Conservation (phyloP, 148 eudicot species). For the Vaccinium myrtillus region DNA sequence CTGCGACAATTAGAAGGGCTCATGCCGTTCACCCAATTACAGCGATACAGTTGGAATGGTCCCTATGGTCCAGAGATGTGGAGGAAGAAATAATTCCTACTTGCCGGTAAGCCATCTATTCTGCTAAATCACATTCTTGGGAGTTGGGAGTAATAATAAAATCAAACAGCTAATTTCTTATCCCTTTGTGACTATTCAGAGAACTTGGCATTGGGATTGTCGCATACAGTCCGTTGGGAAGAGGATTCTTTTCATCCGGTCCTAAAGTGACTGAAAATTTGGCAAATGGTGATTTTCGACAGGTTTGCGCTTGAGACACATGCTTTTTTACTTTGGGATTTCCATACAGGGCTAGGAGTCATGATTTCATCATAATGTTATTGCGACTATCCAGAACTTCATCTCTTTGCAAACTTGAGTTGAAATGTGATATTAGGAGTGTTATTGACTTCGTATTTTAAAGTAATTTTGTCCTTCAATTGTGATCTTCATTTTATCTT, state of each 20-base stretch:
- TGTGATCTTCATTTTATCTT: not conserved
- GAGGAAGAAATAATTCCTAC: conserved; percentile 23
- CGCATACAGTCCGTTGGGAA: conserved; percentile 19
- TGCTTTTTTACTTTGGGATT: not conserved
- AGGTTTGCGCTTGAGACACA: not conserved
- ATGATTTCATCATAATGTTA: not conserved
- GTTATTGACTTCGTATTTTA: too few species aligned
- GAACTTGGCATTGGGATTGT: conserved; percentile 29
- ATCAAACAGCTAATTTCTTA: not conserved
- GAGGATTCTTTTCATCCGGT: conserved; percentile 18
- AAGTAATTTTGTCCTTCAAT: not conserved
- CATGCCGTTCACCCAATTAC: conserved; percentile 24
- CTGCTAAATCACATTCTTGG: not conserved
- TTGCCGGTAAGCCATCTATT: conserved; percentile 18
- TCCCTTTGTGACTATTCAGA: conserved; percentile 5
- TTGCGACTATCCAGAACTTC: not conserved
- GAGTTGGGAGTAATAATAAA: not conserved
- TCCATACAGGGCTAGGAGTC: too few species aligned
- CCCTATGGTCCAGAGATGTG: conserved; percentile 23
- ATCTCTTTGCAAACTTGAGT: not conserved
- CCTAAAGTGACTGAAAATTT: conserved; percentile 5
- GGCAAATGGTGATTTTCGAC: conserved; percentile 10
- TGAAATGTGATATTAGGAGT: not conserved
- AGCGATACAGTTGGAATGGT: conserved; percentile 23
- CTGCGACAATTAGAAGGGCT: conserved; percentile 23